Base-by-base conservation (phyloP, 108 stramenopile species). In the Halocafeteria seosinensis region DNA sequence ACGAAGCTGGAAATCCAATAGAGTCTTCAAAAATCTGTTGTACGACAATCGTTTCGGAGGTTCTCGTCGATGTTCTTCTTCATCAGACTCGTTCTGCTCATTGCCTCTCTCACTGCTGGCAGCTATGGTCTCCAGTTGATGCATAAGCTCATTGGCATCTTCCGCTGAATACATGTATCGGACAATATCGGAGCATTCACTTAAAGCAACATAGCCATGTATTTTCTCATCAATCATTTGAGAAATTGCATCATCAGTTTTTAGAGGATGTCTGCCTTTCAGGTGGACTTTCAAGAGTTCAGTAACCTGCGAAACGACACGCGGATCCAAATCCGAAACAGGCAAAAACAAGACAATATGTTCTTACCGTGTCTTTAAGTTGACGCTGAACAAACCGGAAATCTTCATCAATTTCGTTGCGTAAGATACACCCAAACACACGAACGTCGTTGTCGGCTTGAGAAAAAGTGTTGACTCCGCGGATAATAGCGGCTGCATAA, bases 361-460 rank as follows among this genome's bases (percentile, higher is more conserved):
- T n/a, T n/a, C n/a, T n/a, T n/a, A 74, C 34, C 25, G 58, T 62
- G 36, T 65, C 25, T 26, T 63, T 52, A 8, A 74, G 53, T 33
- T 65, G 50, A 58, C 27, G 3, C 38, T 65, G 68, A 21, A 70
- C 64, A 28, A 47, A 29, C 37, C 52, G 1, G 73, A 74, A 74
- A 55, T 74, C 68, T 38, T 74, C 73, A 13, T 74, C 73, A 11
- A 74, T 27, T 28, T 74, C 68, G 30, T 74, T 69, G 47, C 36
- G 64, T 13, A 74, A 21, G 35, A 74, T 70, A 25, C 63, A 24
- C 5, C 31, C 55, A 38, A 74, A 74, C 38, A 70, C 36, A 12
- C 31, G 24, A 0, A 70, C 65, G 36, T 52, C 62, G 42, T 58
- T 61, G 36, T 70, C 64, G 13, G 32, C 24, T 21, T 11, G 25